Conservation (phyloP, 495 filamentous ascomycete species). For the Talaromyces stipitatus region DNA sequence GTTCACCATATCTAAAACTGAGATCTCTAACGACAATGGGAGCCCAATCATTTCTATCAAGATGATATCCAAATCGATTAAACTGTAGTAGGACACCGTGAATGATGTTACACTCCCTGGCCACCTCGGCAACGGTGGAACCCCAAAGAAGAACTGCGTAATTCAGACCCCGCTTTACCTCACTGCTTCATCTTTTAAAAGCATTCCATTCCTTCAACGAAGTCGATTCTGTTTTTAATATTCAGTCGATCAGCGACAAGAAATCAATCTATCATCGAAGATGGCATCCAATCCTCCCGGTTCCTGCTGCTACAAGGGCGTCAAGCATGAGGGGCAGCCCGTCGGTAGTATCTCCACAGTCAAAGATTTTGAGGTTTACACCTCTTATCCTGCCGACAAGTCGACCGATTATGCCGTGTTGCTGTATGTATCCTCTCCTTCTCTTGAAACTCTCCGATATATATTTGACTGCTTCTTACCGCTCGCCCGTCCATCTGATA, state of each 20-base stretch:
- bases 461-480: neutral
- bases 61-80: no score
- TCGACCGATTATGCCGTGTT: slow-evolving; percentile 16
- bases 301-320: slow-evolving; percentile 48
- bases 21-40: no score
- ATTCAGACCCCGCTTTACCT: neutral
- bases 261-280: slow-evolving; percentile 5
- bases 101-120: no score
- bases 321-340: slow-evolving; percentile 40
- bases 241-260: no score
- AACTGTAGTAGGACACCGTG: no score
- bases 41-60: no score
- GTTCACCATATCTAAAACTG: no score
- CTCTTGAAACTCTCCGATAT: neutral
- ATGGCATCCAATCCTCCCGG: slow-evolving; percentile 54
- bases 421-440: neutral
- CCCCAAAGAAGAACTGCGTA: neutral
- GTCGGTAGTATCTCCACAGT: slow-evolving; percentile 18
- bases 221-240: no score
- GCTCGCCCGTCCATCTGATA: neutral
- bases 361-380: slow-evolving; percentile 16
- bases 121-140: no score
- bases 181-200: neutral
- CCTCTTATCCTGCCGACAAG: slow-evolving; percentile 17
- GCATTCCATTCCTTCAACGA: neutral